These are phyloP conservation scores for Lepidopterella palustris DNA, from an alignment of 495 filamentous ascomycete genomes.

Conservation along the genomic window DNA sequence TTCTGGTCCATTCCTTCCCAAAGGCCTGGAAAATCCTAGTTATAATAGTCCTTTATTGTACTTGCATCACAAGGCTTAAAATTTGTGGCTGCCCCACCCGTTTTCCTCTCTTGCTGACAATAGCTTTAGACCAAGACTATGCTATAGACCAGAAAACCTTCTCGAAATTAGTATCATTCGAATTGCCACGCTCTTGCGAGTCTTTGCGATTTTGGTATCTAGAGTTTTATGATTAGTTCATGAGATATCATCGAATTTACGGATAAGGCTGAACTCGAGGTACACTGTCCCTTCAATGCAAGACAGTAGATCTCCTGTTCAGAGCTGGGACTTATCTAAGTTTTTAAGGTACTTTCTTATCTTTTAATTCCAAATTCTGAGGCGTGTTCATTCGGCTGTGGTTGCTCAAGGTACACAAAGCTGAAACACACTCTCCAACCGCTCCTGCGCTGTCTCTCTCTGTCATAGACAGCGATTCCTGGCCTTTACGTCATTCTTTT, in stretches of 20 bases:
- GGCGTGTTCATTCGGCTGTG: neutral
- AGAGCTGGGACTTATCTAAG: neutral
- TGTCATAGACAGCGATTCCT: neutral
- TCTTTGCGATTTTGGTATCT: neutral
- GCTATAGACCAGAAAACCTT: neutral
- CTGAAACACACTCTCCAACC: neutral
- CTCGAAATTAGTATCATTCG: conserved; percentile 9
- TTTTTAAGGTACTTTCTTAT: neutral
- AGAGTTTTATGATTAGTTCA: neutral
- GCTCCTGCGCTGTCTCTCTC: neutral
- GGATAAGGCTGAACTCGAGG: conserved; percentile 1
- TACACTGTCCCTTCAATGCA: neutral
- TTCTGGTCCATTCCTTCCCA: too few relatives aligned
- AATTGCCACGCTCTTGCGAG: conserved; percentile 7
- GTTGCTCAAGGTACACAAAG: neutral
- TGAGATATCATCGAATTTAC: neutral
- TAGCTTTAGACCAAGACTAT: neutral
- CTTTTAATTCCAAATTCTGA: neutral
- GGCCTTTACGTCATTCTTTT: neutral
- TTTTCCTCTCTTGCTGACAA: neutral
- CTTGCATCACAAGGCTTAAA: too few relatives aligned
- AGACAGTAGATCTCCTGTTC: neutral
- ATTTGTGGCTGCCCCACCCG: neutral
- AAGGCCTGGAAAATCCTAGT: too few relatives aligned
- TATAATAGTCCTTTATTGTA: too few relatives aligned